phyloP scores from a whole-genome alignment of 352 stramenopile species.

The Blastocystis sp. region DNA sequence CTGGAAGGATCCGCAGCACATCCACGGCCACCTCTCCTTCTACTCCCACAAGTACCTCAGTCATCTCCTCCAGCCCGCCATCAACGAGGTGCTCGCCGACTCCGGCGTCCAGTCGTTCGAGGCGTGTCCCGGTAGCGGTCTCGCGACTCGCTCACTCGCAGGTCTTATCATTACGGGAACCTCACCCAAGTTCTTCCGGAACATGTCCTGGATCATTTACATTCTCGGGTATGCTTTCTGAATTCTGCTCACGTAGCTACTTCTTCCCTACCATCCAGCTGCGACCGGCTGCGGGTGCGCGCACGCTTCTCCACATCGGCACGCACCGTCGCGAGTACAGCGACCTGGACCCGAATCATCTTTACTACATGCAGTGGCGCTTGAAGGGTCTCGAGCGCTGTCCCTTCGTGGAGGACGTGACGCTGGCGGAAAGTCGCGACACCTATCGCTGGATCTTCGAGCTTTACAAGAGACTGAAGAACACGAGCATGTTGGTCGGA shows the following conservation, averaged over 20 bases:
- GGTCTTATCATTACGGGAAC: constrained; percentile 37
- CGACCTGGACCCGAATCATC: constrained; percentile 43
- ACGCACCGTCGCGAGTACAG: constrained; percentile 48
- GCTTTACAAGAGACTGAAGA: constrained; percentile 41
- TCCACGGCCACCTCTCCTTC: constrained; percentile 41
- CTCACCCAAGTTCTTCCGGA: constrained; percentile 39
- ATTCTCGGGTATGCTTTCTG: background rate
- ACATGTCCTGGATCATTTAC: constrained; percentile 51
- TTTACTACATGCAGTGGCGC: constrained; percentile 56
- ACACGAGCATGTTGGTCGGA: constrained; percentile 13
- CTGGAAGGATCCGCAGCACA: constrained; percentile 52
- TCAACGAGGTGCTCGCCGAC: background rate
- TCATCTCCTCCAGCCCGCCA: constrained; percentile 48
- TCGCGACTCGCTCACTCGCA: background rate
- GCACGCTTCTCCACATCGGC: constrained; percentile 48
- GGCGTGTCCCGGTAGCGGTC: constrained; percentile 11
- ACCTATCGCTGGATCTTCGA: constrained; percentile 18
- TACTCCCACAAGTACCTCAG: constrained; percentile 50
- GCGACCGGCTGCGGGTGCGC: background rate
- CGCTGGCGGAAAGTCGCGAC: constrained; percentile 6
- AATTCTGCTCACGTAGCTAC: background rate
- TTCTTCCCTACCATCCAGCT: constrained; percentile 52
- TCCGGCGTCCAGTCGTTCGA: constrained; percentile 43
- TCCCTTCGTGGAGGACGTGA: constrained; percentile 41
- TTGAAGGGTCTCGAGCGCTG: constrained; percentile 5